phyloP scores from a whole-genome alignment of 2,329 filamentous ascomycete genomes.

The Xylariaceae sp. region DNA sequence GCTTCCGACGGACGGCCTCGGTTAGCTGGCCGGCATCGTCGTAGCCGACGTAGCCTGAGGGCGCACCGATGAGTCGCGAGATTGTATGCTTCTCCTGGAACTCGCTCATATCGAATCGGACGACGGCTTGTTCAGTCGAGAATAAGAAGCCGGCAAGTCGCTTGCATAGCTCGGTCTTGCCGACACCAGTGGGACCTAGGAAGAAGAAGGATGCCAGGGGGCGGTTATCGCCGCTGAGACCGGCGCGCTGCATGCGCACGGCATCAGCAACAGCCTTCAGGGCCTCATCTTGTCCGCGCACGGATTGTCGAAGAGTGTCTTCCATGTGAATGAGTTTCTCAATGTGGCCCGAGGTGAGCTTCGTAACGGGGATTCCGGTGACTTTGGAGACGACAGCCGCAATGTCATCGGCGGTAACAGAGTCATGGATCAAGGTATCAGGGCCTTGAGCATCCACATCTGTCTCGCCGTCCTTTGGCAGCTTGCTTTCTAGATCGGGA shows the following conservation, averaged over 20 bases:
- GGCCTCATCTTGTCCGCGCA: slow-evolving; percentile 91
- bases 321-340: slow-evolving; percentile 97
- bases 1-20: slow-evolving; percentile 89
- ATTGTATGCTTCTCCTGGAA: slow-evolving; percentile 98
- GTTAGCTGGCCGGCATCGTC: slow-evolving; percentile 95
- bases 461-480: slow-evolving; percentile 66
- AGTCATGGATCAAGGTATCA: slow-evolving; percentile 76
- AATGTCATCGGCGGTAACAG: slow-evolving; percentile 93
- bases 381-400: slow-evolving; percentile 83
- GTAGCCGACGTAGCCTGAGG: slow-evolving; percentile 93
- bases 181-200: slow-evolving; percentile 90
- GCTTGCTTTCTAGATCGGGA: slow-evolving; percentile 69
- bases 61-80: slow-evolving; percentile 83
- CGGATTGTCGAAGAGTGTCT: slow-evolving; percentile 73
- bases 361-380: slow-evolving; percentile 88
- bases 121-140: slow-evolving; percentile 82
- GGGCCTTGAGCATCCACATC: slow-evolving; percentile 29
- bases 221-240: slow-evolving; percentile 83
- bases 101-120: slow-evolving; percentile 96
- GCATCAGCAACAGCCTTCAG: slow-evolving; percentile 87
- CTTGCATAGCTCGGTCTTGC: slow-evolving; percentile 96
- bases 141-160: slow-evolving; percentile 91
- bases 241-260: slow-evolving; percentile 88
- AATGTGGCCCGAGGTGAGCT: slow-evolving; percentile 87
- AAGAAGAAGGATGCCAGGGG: slow-evolving; percentile 97